A percentile compares a stretch with the other conserved stretches of the same genome.
Conservation (phyloP, 768 basidiomycete genomes). For the Mrakia frigida region DNA sequence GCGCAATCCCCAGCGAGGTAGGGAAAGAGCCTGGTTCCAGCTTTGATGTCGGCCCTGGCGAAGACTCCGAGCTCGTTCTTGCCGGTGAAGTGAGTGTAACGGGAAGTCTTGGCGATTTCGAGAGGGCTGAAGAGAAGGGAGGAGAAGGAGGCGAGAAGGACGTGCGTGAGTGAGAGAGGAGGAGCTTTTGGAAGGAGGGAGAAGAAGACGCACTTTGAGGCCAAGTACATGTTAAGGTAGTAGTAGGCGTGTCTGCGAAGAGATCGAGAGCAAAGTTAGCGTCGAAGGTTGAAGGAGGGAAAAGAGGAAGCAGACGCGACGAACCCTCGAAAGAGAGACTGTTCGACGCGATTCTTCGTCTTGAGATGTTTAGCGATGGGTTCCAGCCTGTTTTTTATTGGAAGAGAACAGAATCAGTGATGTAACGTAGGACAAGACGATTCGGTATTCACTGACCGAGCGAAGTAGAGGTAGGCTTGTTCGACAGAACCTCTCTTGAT, state of each 20-base stretch:
- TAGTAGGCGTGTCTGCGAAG: too few relatives aligned
- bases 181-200: too few relatives aligned
- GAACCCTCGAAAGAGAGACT: too few relatives aligned
- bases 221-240: too few relatives aligned
- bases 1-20: neutral
- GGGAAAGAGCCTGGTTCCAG: neutral
- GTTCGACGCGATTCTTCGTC: too few relatives aligned
- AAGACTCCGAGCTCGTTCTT: constrained; percentile 17
- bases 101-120: constrained; percentile 19
- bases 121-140: neutral
- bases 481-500: neutral
- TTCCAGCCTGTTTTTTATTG: too few relatives aligned
- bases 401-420: too few relatives aligned
- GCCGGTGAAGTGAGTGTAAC: constrained; percentile 11
- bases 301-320: too few relatives aligned
- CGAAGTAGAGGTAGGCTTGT: neutral
- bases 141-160: neutral
- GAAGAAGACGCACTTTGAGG: too few relatives aligned
- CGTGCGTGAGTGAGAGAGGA: neutral
- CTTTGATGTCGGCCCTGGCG: constrained; percentile 1
- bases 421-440: neutral
- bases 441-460: neutral
- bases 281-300: too few relatives aligned
- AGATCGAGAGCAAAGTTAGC: too few relatives aligned
- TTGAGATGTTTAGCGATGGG: too few relatives aligned